A percentile compares a stretch with the other conserved stretches of the same genome.
These are phyloP conservation scores for Candida pseudoviswanathii DNA, from an alignment of 1,139 yeast species.

Conservation along the genomic window DNA sequence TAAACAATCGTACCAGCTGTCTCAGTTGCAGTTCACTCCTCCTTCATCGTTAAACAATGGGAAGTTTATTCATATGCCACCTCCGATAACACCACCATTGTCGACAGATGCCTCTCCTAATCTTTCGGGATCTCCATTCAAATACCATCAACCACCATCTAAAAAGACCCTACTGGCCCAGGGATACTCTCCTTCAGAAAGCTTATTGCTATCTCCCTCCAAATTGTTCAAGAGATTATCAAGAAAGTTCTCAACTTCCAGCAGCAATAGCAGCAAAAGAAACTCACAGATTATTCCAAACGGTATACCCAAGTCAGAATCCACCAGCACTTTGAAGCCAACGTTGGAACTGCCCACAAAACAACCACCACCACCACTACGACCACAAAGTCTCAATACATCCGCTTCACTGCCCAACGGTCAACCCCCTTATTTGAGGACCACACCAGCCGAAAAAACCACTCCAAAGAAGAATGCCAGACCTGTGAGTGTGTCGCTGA, in stretches of 20 bases:
- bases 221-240: slow-evolving; percentile 12
- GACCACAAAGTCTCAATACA: not conserved
- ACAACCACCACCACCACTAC: slow-evolving; percentile 1
- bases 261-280: not conserved
- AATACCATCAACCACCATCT: slow-evolving; percentile 5
- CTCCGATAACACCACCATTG: not conserved
- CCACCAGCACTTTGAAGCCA: not conserved
- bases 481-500: not conserved
- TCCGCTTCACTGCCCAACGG: not conserved
- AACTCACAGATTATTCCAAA: not conserved
- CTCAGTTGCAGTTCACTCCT: slow-evolving; percentile 13
- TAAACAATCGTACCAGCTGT: slow-evolving; percentile 6
- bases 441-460: not conserved
- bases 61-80: slow-evolving; percentile 1
- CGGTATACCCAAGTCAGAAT: not conserved
- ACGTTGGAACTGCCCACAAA: not conserved
- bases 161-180: slow-evolving; percentile 1
- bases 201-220: slow-evolving; percentile 10
- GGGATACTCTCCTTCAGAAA: slow-evolving; percentile 1
- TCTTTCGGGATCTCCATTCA: not conserved
- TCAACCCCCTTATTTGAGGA: not conserved
- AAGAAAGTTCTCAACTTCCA: slow-evolving; percentile 5
- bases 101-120: not conserved
- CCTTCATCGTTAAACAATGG: slow-evolving; percentile 14
- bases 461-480: not conserved